phyloP scores from a whole-genome alignment of 768 basidiomycete genomes.

The Sporobolomyces roseus region DNA sequence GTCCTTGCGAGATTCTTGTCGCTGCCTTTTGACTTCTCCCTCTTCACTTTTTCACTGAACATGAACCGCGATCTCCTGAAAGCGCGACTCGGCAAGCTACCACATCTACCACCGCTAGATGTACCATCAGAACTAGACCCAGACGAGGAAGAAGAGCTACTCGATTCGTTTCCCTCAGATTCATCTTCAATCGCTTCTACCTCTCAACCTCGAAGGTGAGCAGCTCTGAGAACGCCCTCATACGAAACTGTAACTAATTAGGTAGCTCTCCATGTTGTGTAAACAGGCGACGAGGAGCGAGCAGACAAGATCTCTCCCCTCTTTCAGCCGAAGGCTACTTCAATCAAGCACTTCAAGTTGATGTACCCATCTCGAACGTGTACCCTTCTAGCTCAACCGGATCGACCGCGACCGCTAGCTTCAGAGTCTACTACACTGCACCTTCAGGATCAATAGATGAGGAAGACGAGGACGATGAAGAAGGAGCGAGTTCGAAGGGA shows the following conservation, averaged over 20 bases:
- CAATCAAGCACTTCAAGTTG: constrained; percentile 70
- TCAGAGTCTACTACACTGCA: constrained; percentile 53
- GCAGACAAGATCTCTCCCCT: constrained; percentile 57
- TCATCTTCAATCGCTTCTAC: neutral
- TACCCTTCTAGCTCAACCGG: neutral
- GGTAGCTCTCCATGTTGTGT: neutral
- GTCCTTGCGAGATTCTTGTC: too few relatives aligned
- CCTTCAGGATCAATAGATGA: constrained; percentile 27
- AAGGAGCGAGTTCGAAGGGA: constrained; percentile 30
- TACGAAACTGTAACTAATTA: too few relatives aligned
- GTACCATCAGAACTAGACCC: constrained; percentile 46
- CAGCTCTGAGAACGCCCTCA: too few relatives aligned
- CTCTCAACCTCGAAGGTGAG: neutral
- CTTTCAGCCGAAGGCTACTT: constrained; percentile 76
- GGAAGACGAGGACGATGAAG: constrained; percentile 9
- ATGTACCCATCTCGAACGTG: constrained; percentile 53
- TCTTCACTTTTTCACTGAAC: too few relatives aligned
- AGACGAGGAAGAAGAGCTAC: constrained; percentile 58
- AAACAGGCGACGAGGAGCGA: constrained; percentile 22
- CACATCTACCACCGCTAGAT: constrained; percentile 54
- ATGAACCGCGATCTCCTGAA: constrained; percentile 72
- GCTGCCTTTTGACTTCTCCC: too few relatives aligned
- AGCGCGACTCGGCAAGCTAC: constrained; percentile 71
- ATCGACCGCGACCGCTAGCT: constrained; percentile 57
- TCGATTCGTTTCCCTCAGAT: constrained; percentile 53